These are phyloP conservation scores for Clathrospora elynae DNA, from an alignment of 2,329 filamentous ascomycete genomes.

Conservation along the genomic window DNA sequence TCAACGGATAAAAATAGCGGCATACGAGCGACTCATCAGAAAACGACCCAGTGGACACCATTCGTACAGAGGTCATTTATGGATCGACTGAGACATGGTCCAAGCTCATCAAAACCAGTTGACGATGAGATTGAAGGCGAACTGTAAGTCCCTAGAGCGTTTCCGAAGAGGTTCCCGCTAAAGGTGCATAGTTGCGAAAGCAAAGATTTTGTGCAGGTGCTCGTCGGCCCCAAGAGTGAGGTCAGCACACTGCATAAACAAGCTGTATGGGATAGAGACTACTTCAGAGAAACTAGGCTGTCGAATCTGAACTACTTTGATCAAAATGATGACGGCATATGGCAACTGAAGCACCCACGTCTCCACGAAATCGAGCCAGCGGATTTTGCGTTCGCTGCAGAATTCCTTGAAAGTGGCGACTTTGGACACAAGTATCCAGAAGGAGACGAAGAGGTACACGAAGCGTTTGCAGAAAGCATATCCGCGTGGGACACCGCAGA, in stretches of 20 bases:
- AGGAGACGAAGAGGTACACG: constrained; percentile 15
- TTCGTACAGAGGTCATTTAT: background rate
- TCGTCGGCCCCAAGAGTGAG: constrained; percentile 23
- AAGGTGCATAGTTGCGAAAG: constrained; percentile 15
- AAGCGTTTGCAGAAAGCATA: constrained; percentile 25
- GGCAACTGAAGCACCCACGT: constrained; percentile 22
- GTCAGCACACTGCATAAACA: constrained; percentile 16
- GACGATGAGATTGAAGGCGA: constrained; percentile 26
- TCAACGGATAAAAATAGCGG: background rate
- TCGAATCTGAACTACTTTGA: constrained; percentile 16
- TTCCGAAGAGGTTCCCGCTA: background rate
- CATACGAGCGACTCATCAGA: background rate
- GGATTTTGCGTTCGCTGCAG: constrained; percentile 32
- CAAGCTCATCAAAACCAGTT: constrained; percentile 2
- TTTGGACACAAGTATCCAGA: constrained; percentile 26
- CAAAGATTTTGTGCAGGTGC: constrained; percentile 28
- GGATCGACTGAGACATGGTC: constrained; percentile 5
- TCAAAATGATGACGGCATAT: constrained; percentile 20
- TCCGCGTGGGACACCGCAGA: constrained; percentile 31
- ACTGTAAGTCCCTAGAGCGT: constrained; percentile 21
- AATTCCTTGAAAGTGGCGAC: constrained; percentile 30
- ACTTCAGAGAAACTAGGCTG: constrained; percentile 20
- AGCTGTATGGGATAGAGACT: constrained; percentile 19
- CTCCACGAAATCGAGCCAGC: constrained; percentile 21
- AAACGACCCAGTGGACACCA: background rate